Conservation (phyloP, 371 early-diverging fungal species). For the Mortierella sp. region DNA sequence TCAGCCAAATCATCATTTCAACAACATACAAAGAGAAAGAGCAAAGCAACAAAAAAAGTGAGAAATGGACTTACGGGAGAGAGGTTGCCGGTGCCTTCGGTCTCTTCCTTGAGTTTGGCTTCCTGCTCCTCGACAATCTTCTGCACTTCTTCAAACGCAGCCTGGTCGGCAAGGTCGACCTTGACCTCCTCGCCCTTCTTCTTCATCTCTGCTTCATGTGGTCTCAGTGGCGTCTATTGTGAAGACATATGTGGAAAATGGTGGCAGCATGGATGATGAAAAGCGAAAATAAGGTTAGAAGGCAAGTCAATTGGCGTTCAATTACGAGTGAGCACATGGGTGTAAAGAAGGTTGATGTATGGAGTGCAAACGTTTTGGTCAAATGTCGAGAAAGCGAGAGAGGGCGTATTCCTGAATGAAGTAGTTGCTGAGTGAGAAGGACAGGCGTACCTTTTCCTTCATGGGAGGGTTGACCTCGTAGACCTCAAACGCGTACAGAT, state of each 20-base stretch:
- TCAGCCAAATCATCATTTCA: too few species aligned
- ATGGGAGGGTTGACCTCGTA: conserved; percentile 80
- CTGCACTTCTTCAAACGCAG: conserved; percentile 40
- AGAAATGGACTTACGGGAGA: conserved; percentile 27
- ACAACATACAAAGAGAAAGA: neutral
- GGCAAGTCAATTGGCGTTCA: too few species aligned
- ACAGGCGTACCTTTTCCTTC: conserved; percentile 59
- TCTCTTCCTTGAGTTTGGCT: conserved; percentile 34
- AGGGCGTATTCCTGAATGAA: too few species aligned
- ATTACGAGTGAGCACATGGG: too few species aligned
- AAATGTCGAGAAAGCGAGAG: too few species aligned
- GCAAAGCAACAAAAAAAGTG: too few species aligned
- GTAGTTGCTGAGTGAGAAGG: neutral
- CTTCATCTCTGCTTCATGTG: conserved; percentile 73
- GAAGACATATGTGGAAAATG: neutral
- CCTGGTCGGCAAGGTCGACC: conserved; percentile 44
- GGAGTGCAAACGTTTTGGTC: too few species aligned
- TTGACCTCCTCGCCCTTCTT: conserved; percentile 69
- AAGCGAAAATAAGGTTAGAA: too few species aligned
- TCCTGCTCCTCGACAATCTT: conserved; percentile 49
- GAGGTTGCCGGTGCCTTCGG: conserved; percentile 28
- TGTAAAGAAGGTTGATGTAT: too few species aligned
- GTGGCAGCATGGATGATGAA: neutral
- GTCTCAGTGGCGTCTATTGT: conserved; percentile 62
- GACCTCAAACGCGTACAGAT: conserved; percentile 78